A percentile compares a stretch with the other conserved stretches of the same genome.
Conservation (phyloP, 306 rosid species). For the Abrus pulchellus region DNA sequence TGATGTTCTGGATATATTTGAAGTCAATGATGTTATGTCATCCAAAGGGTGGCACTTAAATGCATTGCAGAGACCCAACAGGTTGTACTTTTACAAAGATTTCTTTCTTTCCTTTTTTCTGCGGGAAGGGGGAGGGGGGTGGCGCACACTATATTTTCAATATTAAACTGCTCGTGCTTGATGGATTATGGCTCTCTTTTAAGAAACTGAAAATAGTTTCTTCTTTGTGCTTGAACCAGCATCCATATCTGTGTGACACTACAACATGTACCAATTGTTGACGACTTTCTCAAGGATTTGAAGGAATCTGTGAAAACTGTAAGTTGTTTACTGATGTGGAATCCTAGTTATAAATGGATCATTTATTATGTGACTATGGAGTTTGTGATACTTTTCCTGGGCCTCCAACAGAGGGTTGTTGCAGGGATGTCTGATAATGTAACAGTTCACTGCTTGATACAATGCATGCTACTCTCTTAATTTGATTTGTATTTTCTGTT, state of each 20-base stretch:
- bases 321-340: conserved; percentile 52
- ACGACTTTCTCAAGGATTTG: conserved; percentile 77
- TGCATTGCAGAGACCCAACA: conserved; percentile 95
- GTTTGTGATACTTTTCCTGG: conserved; percentile 9
- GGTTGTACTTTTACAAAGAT: conserved; percentile 51
- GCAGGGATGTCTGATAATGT: conserved; percentile 25
- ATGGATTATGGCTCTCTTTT: conserved; percentile 27
- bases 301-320: conserved; percentile 80
- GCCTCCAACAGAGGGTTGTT: conserved; percentile 33
- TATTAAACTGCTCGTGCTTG: conserved; percentile 19
- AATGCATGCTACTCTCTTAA: conserved; percentile 26
- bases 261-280: conserved; percentile 78
- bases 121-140: background rate
- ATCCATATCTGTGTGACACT: conserved; percentile 93
- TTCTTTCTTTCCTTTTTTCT: no score
- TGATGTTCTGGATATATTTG: conserved; percentile 82
- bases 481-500: conserved; percentile 19
- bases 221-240: conserved; percentile 61
- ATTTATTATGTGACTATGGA: background rate
- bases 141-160: background rate
- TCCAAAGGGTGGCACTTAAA: conserved; percentile 99
- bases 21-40: conserved; percentile 89
- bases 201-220: conserved; percentile 42
- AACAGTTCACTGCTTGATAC: conserved; percentile 22
- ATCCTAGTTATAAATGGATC: conserved; percentile 35